Base-by-base conservation (phyloP, 345 rosid genomes). In the Moricandia moricandioides region DNA sequence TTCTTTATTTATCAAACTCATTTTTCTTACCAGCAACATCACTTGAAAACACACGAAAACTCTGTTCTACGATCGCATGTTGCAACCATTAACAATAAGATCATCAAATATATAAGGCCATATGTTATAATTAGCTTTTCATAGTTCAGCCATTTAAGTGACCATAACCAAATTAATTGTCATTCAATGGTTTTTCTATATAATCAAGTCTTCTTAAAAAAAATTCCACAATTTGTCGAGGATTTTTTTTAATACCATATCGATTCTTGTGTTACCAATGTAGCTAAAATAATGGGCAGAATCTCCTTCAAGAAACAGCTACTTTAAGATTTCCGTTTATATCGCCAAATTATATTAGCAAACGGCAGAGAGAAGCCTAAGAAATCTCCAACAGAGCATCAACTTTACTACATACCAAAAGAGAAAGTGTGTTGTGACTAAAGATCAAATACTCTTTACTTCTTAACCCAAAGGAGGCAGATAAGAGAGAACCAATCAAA, bases 381-480 rank as follows among this genome's bases (percentile, higher is more conserved):
- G 60, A 12, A 7, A 60, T 29, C 2, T 45, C 63, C 6, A 58
- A 37, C 49, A 49, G 26, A 10, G 49, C 31, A 37, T 62, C 26
- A 71, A 51, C 27, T 62, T 62, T 72, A 61, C 75, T 33, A 71
- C 39, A 62, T n/a, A 45, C 63, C 45, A 52, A 58, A 66, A 63
- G 69, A 8, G 6, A 70, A 17, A 17, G 26, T 58, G 37, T 43
- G 33, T 18, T 16, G 26, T 26, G 34, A 55, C 14, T 17, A 40
- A 55, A 62, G 52, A 33, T 49, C 14, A 72, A 21, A 49, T 16
- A 34, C 35, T 62, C 69, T 54, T 73, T 18, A 52, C 17, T 34
- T 49, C 37, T 33, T 52, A 63, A 40, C 24, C 45, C 47, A 40
- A 62, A 52, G 39, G 65, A 52, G 13, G 17, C 16, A 29, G 63